Evolutionary conservation across 169 alveolate genomes (phyloP).

Genomic region (Cryptosporidium muris): DNA sequence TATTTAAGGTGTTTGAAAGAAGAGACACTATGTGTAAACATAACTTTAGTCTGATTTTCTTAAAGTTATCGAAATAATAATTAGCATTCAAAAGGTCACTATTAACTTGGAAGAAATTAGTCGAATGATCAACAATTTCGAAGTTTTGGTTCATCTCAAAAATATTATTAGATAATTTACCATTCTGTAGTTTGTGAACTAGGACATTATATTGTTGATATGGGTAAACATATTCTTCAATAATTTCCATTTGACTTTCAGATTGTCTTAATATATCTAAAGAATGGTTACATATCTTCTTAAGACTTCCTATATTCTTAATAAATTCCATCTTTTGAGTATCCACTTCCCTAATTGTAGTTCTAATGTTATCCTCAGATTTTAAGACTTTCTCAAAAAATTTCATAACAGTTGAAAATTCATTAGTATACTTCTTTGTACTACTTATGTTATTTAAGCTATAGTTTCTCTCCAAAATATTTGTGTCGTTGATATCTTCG

Average conservation of each 20-base stretch:
- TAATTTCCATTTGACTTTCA: constrained; percentile 44
- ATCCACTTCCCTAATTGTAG: background rate
- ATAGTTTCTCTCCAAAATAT: background rate
- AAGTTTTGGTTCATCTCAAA: constrained; percentile 18
- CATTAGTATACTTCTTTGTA: background rate
- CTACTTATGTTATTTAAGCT: background rate
- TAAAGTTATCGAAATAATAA: constrained; percentile 35
- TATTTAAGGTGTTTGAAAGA: constrained; percentile 27
- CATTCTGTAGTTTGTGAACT: constrained; percentile 50
- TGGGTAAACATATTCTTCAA: constrained; percentile 62
- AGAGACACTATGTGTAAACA: constrained; percentile 12
- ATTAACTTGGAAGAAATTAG: constrained; percentile 27
- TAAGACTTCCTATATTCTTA: constrained; percentile 17
- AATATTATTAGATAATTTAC: constrained; percentile 7
- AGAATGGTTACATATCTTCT: constrained; percentile 41
- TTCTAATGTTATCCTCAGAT: too few relatives aligned
- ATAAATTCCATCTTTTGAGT: constrained; percentile 23
- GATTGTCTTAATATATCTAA: constrained; percentile 8
- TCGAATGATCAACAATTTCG: constrained; percentile 54
- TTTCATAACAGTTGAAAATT: background rate
- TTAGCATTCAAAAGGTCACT: constrained; percentile 12
- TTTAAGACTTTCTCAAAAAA: too few relatives aligned
- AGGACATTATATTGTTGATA: constrained; percentile 59
- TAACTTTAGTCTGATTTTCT: constrained; percentile 34
- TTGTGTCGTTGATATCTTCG: too few relatives aligned